A percentile compares a stretch with the other conserved stretches of the same genome.
phyloP scores from a whole-genome alignment of 1,284 basidiomycete species.

The Nidula niveotomentosa region DNA sequence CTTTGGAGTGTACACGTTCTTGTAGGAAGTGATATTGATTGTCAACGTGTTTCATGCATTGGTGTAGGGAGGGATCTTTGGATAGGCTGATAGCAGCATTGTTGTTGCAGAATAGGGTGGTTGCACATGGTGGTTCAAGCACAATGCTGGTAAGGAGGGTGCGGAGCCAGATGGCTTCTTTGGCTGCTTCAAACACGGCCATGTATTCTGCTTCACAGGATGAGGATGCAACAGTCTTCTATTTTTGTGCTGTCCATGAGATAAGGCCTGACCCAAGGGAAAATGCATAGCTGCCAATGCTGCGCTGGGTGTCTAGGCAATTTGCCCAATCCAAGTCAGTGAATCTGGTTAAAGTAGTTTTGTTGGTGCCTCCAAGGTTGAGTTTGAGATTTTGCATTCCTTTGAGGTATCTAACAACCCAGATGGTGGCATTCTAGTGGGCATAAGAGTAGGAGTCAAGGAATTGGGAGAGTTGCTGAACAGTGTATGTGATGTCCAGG shows the following conservation, averaged over 20 bases:
- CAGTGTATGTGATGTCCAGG: conserved; percentile 39
- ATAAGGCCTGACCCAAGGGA: conserved; percentile 16
- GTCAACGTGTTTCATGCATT: conserved; percentile 1
- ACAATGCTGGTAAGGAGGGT: conserved; percentile 12
- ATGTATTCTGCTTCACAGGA: conserved; percentile 28
- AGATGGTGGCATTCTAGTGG: conserved; percentile 36
- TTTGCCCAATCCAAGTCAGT: conserved; percentile 27
- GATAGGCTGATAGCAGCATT: conserved; percentile 7
- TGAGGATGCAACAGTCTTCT: conserved; percentile 24
- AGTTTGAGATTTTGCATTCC: conserved; percentile 28
- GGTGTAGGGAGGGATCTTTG: conserved; percentile 8
- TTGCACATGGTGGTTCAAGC: background rate
- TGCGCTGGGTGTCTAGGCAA: conserved; percentile 13
- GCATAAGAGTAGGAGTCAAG: conserved; percentile 16
- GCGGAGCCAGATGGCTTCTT: conserved; percentile 22
- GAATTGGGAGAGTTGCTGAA: conserved; percentile 32
- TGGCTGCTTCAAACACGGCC: conserved; percentile 19
- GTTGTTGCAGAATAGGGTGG: conserved; percentile 15
- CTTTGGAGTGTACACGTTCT: conserved; percentile 4
- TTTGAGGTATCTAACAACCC: conserved; percentile 38
- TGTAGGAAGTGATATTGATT: conserved; percentile 3
- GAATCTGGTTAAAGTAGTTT: conserved; percentile 26
- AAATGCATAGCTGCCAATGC: conserved; percentile 21
- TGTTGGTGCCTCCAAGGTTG: conserved; percentile 17
- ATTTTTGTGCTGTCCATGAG: conserved; percentile 21